Percentiles rank a stretch among this genome's conserved stretches.
phyloP scores from a whole-genome alignment of 768 basidiomycete species.

The Lactarius psammicola region DNA sequence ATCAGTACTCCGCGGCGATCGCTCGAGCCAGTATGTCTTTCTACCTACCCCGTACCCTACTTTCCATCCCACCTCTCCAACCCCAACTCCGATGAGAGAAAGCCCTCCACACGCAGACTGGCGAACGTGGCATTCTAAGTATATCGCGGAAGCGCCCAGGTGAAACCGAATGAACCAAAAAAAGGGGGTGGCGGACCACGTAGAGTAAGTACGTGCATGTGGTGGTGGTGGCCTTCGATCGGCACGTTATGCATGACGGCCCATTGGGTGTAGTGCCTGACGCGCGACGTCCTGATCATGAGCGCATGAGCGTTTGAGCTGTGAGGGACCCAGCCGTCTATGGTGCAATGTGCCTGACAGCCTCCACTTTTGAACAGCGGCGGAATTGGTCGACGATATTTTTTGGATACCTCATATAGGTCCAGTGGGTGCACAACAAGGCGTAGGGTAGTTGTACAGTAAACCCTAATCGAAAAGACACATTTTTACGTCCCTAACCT shows the following conservation, averaged over 20 bases:
- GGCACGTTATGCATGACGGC: too few relatives aligned
- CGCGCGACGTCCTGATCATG: not conserved
- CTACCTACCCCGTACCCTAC: not conserved
- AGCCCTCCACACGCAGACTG: slow-evolving; percentile 57
- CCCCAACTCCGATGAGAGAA: slow-evolving; percentile 39
- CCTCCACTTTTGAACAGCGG: too few relatives aligned
- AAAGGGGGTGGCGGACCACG: not conserved
- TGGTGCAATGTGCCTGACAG: too few relatives aligned
- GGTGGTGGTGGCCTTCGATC: not conserved
- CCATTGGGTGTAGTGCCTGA: too few relatives aligned
- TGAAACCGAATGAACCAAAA: not conserved
- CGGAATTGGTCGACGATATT: too few relatives aligned
- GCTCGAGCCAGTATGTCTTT: slow-evolving; percentile 66
- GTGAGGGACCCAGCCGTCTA: not conserved
- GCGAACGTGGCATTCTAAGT: slow-evolving; percentile 55
- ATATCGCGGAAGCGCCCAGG: slow-evolving; percentile 32
- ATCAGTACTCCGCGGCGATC: slow-evolving; percentile 69
- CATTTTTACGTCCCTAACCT: too few relatives aligned
- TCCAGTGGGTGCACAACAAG: too few relatives aligned
- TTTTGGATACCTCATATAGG: too few relatives aligned
- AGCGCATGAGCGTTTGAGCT: too few relatives aligned
- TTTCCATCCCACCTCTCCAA: not conserved
- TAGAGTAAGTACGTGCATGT: not conserved
- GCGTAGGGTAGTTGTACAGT: too few relatives aligned
- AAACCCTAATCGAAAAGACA: too few relatives aligned